These are phyloP conservation scores for Curvularia lunata DNA, from an alignment of 2,329 filamentous ascomycete genomes.

Conservation along the genomic window DNA sequence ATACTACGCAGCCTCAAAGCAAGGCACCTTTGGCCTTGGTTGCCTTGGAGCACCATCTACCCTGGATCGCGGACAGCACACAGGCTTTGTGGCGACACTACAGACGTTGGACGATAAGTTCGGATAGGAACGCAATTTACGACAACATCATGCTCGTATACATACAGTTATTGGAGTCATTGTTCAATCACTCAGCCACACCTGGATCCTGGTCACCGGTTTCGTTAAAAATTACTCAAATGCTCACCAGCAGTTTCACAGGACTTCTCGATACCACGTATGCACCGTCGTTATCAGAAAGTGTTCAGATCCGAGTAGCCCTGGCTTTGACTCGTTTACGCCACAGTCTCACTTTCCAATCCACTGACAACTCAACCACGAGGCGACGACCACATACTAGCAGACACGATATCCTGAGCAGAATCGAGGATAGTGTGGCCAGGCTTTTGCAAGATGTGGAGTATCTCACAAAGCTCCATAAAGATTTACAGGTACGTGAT, in stretches of 20 bases:
- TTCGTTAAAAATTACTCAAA: conserved; percentile 32
- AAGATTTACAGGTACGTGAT: conserved; percentile 43
- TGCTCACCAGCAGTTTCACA: conserved; percentile 26
- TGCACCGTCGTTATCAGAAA: conserved; percentile 21
- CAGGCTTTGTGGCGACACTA: conserved; percentile 35
- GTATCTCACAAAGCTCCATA: conserved; percentile 27
- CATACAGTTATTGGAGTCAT: conserved; percentile 31
- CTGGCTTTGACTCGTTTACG: conserved; percentile 30
- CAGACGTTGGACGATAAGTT: conserved; percentile 25
- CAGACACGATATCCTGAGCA: conserved; percentile 17
- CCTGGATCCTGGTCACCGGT: conserved; percentile 11
- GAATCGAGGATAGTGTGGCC: conserved; percentile 26
- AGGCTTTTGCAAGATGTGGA: conserved; percentile 29
- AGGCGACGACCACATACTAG: conserved; percentile 9
- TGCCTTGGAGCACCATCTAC: conserved; percentile 26
- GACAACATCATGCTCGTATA: conserved; percentile 32
- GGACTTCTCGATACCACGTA: conserved; percentile 29
- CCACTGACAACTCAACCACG: background rate
- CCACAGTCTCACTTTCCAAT: conserved; percentile 7
- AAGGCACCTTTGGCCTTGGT: conserved; percentile 3
- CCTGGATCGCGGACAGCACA: conserved; percentile 38
- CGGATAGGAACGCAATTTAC: conserved; percentile 19
- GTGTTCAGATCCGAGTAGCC: conserved; percentile 36
- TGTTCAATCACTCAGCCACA: conserved; percentile 14
- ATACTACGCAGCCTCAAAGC: conserved; percentile 2